These are phyloP conservation scores for Spinacia oleracea DNA, from an alignment of 179 eudicot species.

Conservation along the genomic window DNA sequence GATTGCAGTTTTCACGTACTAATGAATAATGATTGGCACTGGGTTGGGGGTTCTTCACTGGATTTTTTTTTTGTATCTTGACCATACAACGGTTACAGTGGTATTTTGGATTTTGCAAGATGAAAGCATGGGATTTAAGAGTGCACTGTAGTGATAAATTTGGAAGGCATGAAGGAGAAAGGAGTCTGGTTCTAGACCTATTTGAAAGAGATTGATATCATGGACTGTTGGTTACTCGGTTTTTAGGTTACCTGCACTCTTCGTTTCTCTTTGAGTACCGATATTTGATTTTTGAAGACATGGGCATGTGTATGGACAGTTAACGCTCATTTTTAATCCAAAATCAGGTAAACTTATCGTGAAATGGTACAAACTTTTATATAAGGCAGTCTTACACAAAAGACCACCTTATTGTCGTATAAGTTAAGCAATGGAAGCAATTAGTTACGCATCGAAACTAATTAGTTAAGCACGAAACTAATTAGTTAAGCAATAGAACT, in stretches of 20 bases:
- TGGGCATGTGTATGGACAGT: not conserved
- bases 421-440: no score
- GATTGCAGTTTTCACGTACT: not conserved
- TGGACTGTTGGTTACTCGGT: not conserved
- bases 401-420: no score
- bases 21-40: not conserved
- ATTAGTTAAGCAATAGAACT: no score
- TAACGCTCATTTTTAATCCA: not conserved
- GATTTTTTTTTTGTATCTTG: not conserved
- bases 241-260: not conserved
- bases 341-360: not conserved
- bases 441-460: no score
- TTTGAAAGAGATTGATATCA: not conserved
- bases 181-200: not conserved
- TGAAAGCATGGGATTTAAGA: not conserved
- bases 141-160: not conserved
- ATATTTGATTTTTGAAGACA: not conserved
- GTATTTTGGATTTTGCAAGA: not conserved
- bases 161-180: not conserved
- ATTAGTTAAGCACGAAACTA: no score
- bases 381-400: no score
- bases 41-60: not conserved
- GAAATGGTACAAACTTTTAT: no score
- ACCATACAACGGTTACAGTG: not conserved
- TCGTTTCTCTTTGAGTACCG: not conserved